Percentiles rank a stretch among this genome's conserved stretches.
phyloP scores from a whole-genome alignment of 495 filamentous ascomycete genomes.

The Echria macrotheca region DNA sequence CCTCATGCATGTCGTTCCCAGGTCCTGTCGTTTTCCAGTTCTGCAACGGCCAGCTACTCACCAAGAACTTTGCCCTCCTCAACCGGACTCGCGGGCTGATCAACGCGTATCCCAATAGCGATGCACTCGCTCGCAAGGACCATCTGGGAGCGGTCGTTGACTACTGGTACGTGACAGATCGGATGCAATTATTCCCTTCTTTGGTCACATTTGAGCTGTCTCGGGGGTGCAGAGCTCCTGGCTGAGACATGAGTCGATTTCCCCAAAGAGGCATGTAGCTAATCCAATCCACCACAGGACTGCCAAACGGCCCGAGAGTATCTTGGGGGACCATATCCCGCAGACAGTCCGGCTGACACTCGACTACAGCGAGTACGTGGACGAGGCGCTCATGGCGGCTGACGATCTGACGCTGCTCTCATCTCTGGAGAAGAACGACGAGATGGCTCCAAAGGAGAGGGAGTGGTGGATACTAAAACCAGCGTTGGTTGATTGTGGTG shows the following conservation, averaged over 20 bases:
- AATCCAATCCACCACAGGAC: no score
- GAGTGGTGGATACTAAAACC: slow-evolving; percentile 85
- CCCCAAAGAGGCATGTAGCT: no score
- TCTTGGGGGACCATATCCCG: slow-evolving; percentile 53
- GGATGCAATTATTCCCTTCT: no score
- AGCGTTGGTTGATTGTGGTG: slow-evolving; percentile 74
- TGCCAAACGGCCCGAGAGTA: slow-evolving; percentile 57
- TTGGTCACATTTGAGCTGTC: no score
- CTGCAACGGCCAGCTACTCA: slow-evolving; percentile 19
- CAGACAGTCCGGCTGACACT: slow-evolving; percentile 65
- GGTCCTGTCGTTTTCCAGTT: slow-evolving; percentile 20
- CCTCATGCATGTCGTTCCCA: not conserved
- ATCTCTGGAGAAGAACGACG: slow-evolving; percentile 52
- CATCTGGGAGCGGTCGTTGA: slow-evolving; percentile 19
- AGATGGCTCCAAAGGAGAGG: slow-evolving; percentile 36
- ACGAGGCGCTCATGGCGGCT: slow-evolving; percentile 68
- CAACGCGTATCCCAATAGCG: slow-evolving; percentile 25
- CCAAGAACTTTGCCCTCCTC: slow-evolving; percentile 16
- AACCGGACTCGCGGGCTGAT: slow-evolving; percentile 16
- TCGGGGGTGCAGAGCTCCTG: no score
- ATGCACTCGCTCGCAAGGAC: slow-evolving; percentile 23
- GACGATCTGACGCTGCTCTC: slow-evolving; percentile 57
- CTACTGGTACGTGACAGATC: no score
- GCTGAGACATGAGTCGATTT: no score
- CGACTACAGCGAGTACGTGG: slow-evolving; percentile 76